These are phyloP conservation scores for Rhodomyrtus tomentosa DNA, from an alignment of 345 rosid species.

Conservation along the genomic window DNA sequence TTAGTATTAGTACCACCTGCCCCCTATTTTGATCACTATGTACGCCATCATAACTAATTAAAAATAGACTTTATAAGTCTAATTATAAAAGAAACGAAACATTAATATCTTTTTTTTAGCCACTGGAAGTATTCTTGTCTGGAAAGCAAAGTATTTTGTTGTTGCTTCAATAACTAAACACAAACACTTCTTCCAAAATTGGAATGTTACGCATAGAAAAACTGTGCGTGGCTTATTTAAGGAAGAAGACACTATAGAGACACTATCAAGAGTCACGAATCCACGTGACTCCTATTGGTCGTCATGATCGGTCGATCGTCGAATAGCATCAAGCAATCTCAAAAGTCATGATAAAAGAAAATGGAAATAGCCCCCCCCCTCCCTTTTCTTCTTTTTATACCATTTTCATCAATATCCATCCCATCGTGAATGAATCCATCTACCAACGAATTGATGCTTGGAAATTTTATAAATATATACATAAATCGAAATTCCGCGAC, in stretches of 20 bases:
- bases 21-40: neutral
- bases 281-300: too few relatives aligned
- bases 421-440: neutral
- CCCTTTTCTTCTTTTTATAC: too few relatives aligned
- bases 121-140: neutral
- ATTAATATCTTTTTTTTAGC: neutral
- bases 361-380: too few relatives aligned
- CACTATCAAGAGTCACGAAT: too few relatives aligned
- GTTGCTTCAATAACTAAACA: neutral
- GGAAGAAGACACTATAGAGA: neutral
- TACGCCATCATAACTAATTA: neutral
- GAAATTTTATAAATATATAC: neutral
- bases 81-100: neutral
- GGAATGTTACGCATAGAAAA: neutral
- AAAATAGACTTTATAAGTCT: neutral
- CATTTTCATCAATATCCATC: neutral
- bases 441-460: rapidly evolving
- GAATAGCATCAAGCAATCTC: neutral
- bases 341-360: neutral
- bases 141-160: neutral
- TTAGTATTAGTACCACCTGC: neutral
- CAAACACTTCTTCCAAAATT: neutral
- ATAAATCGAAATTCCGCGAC: neutral
- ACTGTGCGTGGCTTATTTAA: too few relatives aligned
- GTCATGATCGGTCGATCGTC: neutral